Percentiles rank a stretch among this genome's conserved stretches.
Conservation (phyloP, 148 eudicot species). For the Vaccinium corymbosum region DNA sequence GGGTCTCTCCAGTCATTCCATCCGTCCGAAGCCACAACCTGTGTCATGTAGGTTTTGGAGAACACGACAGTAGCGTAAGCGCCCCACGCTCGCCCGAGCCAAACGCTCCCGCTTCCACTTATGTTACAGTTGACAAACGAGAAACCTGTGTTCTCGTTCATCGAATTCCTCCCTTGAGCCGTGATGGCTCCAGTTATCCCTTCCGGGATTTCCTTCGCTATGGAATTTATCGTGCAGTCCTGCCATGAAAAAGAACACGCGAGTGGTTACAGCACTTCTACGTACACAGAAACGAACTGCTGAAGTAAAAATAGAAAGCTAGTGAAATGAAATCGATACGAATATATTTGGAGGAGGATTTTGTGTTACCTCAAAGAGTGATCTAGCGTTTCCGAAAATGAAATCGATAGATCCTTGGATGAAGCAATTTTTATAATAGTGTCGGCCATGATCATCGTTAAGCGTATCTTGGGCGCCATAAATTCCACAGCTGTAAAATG, state of each 20-base stretch:
- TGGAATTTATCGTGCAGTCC: conserved; percentile 68
- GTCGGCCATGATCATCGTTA: conserved; percentile 73
- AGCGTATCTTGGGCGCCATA: conserved; percentile 88
- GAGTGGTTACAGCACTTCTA: not conserved
- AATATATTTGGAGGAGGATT: not conserved
- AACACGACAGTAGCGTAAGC: conserved; percentile 60
- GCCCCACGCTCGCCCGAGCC: conserved; percentile 97
- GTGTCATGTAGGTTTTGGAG: conserved; percentile 58
- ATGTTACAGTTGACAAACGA: conserved; percentile 72
- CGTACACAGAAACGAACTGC: not conserved
- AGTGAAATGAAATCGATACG: not conserved
- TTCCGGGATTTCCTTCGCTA: conserved; percentile 44
- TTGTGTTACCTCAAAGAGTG: conserved; percentile 63
- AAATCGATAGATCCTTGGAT: conserved; percentile 93
- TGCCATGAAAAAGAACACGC: conserved; percentile 2
- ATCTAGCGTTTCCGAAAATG: conserved; percentile 78
- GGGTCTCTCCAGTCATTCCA: conserved; percentile 87
- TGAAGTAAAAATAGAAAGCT: no score
- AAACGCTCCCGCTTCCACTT: conserved; percentile 58
- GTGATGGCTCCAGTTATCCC: conserved; percentile 71
- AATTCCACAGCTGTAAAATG: conserved; percentile 84
- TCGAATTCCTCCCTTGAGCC: conserved; percentile 66
- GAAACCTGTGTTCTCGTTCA: conserved; percentile 57
- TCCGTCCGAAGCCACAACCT: conserved; percentile 63
- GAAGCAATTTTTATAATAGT: conserved; percentile 73